Evolutionary conservation across 352 stramenopile species (phyloP).

Genomic region (Globisporangium perplexum): DNA sequence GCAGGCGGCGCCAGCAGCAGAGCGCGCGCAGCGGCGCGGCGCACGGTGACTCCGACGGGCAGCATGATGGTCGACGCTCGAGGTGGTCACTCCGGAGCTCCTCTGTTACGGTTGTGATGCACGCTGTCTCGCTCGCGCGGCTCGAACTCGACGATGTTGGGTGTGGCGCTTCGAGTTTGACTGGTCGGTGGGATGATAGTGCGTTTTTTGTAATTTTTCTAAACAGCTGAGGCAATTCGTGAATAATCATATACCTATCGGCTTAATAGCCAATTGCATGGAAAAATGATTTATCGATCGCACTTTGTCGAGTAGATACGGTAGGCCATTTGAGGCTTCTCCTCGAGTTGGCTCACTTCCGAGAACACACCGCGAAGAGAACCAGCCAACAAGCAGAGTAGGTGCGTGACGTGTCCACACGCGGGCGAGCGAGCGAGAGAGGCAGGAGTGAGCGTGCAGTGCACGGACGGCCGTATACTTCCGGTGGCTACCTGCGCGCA

Average conservation of each 20-base stretch:
- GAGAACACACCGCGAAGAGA: background rate
- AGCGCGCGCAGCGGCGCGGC: slow-evolving; percentile 15
- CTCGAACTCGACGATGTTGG: too few species aligned
- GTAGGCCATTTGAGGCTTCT: background rate
- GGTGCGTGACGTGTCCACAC: too few species aligned
- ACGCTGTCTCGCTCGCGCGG: background rate
- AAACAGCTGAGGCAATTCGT: too few species aligned
- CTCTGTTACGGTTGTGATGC: slow-evolving; percentile 11
- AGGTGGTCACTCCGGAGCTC: too few species aligned
- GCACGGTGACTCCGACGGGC: slow-evolving; percentile 22
- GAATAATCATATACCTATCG: too few species aligned
- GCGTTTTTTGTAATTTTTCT: background rate
- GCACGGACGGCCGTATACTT: background rate
- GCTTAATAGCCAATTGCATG: too few species aligned
- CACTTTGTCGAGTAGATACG: too few species aligned
- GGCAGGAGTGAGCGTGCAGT: too few species aligned
- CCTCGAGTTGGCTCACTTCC: background rate
- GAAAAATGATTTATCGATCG: too few species aligned
- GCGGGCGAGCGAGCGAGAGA: background rate
- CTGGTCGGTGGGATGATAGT: slow-evolving; percentile 8
- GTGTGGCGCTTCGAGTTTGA: slow-evolving; percentile 8
- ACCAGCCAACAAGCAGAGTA: background rate
- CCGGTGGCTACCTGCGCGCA: too few species aligned
- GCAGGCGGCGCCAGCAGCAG: slow-evolving; percentile 3
- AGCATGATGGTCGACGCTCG: slow-evolving; percentile 16